phyloP scores from a whole-genome alignment of 805 yeast species.

The Ogataea trehalophila region DNA sequence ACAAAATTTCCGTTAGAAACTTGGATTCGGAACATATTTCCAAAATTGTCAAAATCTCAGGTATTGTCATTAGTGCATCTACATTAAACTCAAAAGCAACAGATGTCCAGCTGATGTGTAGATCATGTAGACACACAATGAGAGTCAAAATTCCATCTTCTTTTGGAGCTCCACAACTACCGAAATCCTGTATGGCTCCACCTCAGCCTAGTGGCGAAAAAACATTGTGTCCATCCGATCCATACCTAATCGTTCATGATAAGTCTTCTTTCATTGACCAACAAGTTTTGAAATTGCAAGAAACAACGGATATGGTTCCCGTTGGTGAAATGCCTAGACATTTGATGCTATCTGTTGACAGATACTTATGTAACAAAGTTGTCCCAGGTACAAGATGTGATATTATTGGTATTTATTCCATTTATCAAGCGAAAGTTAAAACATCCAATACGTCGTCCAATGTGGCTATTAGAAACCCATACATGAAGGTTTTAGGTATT shows the following conservation, averaged over 20 bases:
- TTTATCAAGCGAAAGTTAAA: slow-evolving; percentile 68
- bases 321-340: slow-evolving; percentile 99
- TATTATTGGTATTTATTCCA: slow-evolving; percentile 87
- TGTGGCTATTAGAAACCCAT: slow-evolving; percentile 92
- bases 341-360: slow-evolving; percentile 78
- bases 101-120: slow-evolving; percentile 75
- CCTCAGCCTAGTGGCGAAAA: slow-evolving; percentile 46
- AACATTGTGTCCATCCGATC: slow-evolving; percentile 80
- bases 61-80: slow-evolving; percentile 88
- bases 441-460: slow-evolving; percentile 41
- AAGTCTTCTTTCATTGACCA: slow-evolving; percentile 92
- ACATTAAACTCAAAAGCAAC: slow-evolving; percentile 87
- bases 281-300: slow-evolving; percentile 89
- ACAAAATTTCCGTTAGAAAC: slow-evolving; percentile 69
- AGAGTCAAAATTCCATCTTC: slow-evolving; percentile 57
- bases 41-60: slow-evolving; percentile 84
- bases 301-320: slow-evolving; percentile 97
- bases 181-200: slow-evolving; percentile 59
- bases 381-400: slow-evolving; percentile 96
- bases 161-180: slow-evolving; percentile 65
- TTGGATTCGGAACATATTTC: slow-evolving; percentile 85
- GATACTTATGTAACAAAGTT: slow-evolving; percentile 83
- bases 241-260: slow-evolving; percentile 90
- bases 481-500: slow-evolving; percentile 80
- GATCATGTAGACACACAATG: slow-evolving; percentile 79